Base-by-base conservation (phyloP, 2,329 filamentous ascomycete genomes). In the Claviceps arundinis region DNA sequence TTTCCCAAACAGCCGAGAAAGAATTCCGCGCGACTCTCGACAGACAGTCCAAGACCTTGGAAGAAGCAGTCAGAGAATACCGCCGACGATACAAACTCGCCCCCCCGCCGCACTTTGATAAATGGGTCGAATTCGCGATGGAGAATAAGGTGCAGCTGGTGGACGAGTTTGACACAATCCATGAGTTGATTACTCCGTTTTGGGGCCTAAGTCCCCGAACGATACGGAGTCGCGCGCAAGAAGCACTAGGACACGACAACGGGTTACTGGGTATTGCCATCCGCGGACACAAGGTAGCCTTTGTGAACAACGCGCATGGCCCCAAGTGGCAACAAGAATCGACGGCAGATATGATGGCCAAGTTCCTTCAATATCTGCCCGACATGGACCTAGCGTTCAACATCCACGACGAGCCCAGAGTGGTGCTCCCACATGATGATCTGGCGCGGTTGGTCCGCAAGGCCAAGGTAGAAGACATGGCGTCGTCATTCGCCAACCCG, bases 341-440 rank as follows among this genome's bases (percentile, higher is more conserved):
- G 4, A 89, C 86, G 0, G 69, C 76, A 26, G 83, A 82, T 37
- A 98, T 98, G 93, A 80, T 96, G 70, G 72, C 79, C 56, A 74
- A 78, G 3, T 96, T 96, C 59, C 71, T 90, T 5, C 71, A 87
- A 60, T 84, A 85, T 64, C 73, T 98, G 50, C 93, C 93, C 0
- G 88, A 95, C 64, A 95, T 98, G 90, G 91, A 98, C 65, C 72
- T 98, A 46, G 88, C 85, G 5, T 97, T 98, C 73, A 98, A 98
- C 68, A 78, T 88, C 46, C 89, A 96, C 66, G 93, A 98, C 63
- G 93, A 98, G 68, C 89, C 91, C 16, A 80, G 93, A 41, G 89
- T 98, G 1, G 77, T 95, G 2, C 77, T 97, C 5, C 87, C 88
- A 2, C 79, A 89, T 60, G 89, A 94, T 54, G 87, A 95, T 63